phyloP scores from a whole-genome alignment of 1,284 basidiomycete species.

The Puccinia horiana region DNA sequence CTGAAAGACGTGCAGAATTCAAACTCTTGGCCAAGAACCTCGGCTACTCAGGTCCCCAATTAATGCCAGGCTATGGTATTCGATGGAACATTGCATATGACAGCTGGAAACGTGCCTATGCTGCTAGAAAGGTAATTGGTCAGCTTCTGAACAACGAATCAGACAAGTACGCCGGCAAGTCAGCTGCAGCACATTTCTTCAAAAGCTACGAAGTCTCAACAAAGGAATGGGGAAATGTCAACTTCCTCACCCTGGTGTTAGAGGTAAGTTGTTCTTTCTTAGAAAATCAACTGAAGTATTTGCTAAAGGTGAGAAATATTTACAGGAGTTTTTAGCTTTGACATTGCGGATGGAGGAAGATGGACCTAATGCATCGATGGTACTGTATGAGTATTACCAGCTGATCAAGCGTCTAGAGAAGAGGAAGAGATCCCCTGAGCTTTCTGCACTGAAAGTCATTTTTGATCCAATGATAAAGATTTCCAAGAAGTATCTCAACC shows the following conservation, averaged over 20 bases:
- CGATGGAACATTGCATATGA: background rate
- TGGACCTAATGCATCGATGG: background rate
- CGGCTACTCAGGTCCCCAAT: background rate
- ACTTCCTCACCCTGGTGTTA: background rate
- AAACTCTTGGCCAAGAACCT: background rate
- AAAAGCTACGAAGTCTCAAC: background rate
- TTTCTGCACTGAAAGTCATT: background rate
- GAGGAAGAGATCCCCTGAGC: background rate
- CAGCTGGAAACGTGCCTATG: background rate
- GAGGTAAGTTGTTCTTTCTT: background rate
- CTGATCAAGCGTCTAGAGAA: background rate
- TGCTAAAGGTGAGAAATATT: no score
- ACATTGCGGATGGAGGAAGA: constrained; percentile 13
- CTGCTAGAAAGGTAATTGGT: background rate
- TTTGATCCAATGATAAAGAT: constrained; percentile 17
- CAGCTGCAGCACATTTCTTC: background rate
- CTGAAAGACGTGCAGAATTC: background rate
- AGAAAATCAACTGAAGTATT: no score
- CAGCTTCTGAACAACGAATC: constrained; percentile 3
- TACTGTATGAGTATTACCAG: background rate
- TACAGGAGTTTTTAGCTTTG: constrained; percentile 5
- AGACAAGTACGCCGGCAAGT: background rate
- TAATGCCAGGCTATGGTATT: background rate
- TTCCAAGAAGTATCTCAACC: background rate
- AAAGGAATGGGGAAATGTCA: constrained; percentile 7